Base-by-base conservation (phyloP, 805 yeast species). In the Yarrowia sp. region DNA sequence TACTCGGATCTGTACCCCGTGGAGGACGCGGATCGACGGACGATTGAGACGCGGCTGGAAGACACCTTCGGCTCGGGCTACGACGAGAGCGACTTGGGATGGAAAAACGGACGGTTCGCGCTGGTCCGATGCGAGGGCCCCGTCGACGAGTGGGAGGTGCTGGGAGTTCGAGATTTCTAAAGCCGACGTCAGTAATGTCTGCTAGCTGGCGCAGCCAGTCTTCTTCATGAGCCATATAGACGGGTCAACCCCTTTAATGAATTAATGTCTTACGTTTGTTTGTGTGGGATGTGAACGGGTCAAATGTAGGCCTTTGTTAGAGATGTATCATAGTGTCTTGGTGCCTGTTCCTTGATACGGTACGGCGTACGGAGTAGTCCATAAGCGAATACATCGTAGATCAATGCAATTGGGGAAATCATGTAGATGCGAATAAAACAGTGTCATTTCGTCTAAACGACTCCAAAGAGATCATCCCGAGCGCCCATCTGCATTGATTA, bases 41-140 rank as follows among this genome's bases (percentile, higher is more conserved):
- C 88, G 2, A 81, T 88, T 29, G 82, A 81, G 63, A 84, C 85
- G 12, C 74, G 93, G 65, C 79, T 88, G 5, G 83, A 80, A 67
- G 93, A 88, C 70, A 80, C 83, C 38, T 76, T 88, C 66, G 85
- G 84, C 42, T 79, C 79, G 35, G 70, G 76, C 60, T 77, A 73
- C 41, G 73, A 71, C 24, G 65, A 68, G 14, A 65, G 70, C 14
- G 33, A 18, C n/a, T 69, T 81, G 24, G 82, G 83, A 3, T 88
- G 94, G 94, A 80, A 78, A 47, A 83, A 86, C 7, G 88, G 90
- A 1, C 85, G 87, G 7, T 76, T 86, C 22, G 82, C 85, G 66
- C 78, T 88, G 60, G 89, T 88, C 6, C 77, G 77, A 18, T 86
- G 91, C 68, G 87, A 83, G 66, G 93, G 93, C 0, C 88, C 87